A percentile compares a stretch with the other conserved stretches of the same genome.
These are phyloP conservation scores for Calonectria pseudoturangicola DNA, from an alignment of 2,329 filamentous ascomycete species.

Conservation along the genomic window DNA sequence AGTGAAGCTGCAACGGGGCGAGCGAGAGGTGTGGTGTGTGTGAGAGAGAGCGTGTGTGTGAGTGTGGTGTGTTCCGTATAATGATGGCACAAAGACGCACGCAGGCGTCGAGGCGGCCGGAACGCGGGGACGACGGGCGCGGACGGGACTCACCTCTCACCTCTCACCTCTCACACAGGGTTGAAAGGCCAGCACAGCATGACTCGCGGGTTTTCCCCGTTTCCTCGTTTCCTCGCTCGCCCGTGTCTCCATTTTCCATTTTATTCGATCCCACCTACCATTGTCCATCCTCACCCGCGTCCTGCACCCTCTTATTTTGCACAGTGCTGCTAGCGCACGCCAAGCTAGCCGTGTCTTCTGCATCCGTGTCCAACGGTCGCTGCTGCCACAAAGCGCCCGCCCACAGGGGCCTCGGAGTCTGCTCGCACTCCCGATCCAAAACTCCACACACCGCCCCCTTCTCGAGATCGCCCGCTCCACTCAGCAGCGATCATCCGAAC, in stretches of 20 bases:
- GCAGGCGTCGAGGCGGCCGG: too few relatives aligned
- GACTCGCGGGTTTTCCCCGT: too few relatives aligned
- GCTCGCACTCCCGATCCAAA: constrained; percentile 4
- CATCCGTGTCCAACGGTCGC: constrained; percentile 5
- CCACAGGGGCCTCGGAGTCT: constrained; percentile 2
- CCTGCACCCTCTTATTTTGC: neutral
- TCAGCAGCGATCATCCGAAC: constrained; percentile 23
- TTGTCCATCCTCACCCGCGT: too few relatives aligned
- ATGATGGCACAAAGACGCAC: too few relatives aligned
- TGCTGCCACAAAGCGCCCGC: neutral
- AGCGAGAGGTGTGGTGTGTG: neutral
- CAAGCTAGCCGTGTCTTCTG: neutral
- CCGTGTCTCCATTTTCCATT: too few relatives aligned
- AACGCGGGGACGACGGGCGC: too few relatives aligned
- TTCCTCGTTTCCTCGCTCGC: too few relatives aligned
- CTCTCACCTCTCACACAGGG: too few relatives aligned
- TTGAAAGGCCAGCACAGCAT: too few relatives aligned
- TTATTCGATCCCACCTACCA: too few relatives aligned
- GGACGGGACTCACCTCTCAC: too few relatives aligned
- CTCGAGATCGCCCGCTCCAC: constrained; percentile 20
- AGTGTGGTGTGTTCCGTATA: neutral
- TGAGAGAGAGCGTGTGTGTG: neutral
- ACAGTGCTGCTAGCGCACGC: neutral
- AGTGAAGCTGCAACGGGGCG: neutral
- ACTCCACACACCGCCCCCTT: constrained; percentile 24